Evolutionary conservation across 208 protist species (phyloP).

Genomic region (Leishmania guyanensis): DNA sequence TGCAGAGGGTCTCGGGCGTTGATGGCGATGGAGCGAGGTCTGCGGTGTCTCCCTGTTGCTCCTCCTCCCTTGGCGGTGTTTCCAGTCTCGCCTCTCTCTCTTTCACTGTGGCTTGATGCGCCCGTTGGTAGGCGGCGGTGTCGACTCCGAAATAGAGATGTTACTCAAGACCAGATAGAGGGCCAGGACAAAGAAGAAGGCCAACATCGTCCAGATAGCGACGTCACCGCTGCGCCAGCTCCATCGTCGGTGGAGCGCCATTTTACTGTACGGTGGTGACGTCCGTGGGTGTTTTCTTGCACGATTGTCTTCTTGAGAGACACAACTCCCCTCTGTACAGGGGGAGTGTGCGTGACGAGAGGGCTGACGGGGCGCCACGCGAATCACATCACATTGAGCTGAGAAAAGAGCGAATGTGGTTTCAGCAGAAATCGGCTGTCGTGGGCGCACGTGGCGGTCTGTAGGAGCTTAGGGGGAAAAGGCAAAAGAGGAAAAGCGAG

Average conservation of each 20-base stretch:
- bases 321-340: background rate
- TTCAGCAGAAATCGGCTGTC: background rate
- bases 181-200: conserved; percentile 34
- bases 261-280: background rate
- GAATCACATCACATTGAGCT: background rate
- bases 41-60: background rate
- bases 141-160: conserved; percentile 12
- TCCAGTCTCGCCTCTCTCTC: background rate
- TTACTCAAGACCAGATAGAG: conserved; percentile 32
- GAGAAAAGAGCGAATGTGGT: background rate
- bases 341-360: background rate
- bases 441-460: background rate
- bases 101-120: conserved; percentile 14
- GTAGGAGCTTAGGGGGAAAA: background rate
- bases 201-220: conserved; percentile 36
- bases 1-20: background rate
- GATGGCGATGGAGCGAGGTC: no score
- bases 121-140: background rate
- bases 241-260: conserved; percentile 16
- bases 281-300: background rate
- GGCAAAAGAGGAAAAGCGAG: background rate
- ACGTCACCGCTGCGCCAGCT: conserved; percentile 35
- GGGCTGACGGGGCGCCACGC: background rate
- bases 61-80: background rate
- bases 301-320: no score